A percentile compares a stretch with the other conserved stretches of the same genome.
These are phyloP conservation scores for Tolypocladium sp. DNA, from an alignment of 2,329 filamentous ascomycete species.

Conservation along the genomic window DNA sequence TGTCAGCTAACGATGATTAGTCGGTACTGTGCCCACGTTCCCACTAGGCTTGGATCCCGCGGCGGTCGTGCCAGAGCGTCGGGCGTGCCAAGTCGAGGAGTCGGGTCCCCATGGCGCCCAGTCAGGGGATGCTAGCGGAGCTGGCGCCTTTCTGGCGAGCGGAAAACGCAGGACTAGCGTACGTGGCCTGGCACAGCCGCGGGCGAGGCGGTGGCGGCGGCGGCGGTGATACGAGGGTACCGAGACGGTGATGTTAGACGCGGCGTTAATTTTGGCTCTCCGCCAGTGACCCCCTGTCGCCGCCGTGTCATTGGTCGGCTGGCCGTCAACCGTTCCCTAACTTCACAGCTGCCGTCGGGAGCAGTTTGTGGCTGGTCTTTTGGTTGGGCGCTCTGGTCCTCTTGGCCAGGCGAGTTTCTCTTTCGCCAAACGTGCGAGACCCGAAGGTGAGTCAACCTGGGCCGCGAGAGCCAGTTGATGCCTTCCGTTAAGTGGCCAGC, in stretches of 20 bases:
- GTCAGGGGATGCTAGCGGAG: background rate
- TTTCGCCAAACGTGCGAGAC: background rate
- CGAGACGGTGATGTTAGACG: conserved; percentile 5
- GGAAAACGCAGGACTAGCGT: conserved; percentile 3
- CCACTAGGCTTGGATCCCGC: background rate
- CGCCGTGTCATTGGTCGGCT: conserved; percentile 2
- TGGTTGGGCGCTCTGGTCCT: background rate
- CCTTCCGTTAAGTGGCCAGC: background rate
- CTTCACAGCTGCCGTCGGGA: background rate
- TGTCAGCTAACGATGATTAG: background rate
- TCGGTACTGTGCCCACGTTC: background rate
- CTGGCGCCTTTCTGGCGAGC: conserved; percentile 1
- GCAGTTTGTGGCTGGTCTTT: background rate
- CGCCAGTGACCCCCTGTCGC: background rate
- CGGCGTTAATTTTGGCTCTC: conserved; percentile 3
- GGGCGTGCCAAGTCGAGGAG: conserved; percentile 1
- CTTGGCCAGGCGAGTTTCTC: background rate
- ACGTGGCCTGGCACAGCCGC: conserved; percentile 9
- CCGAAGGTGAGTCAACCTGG: background rate
- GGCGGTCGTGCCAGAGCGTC: background rate
- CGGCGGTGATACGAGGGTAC: conserved; percentile 6
- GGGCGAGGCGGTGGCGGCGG: background rate
- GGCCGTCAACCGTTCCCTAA: background rate
- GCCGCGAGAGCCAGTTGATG: background rate
- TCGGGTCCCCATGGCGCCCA: background rate